Base-by-base conservation (phyloP, 805 yeast species). In the Wickerhamiella parazyma region DNA sequence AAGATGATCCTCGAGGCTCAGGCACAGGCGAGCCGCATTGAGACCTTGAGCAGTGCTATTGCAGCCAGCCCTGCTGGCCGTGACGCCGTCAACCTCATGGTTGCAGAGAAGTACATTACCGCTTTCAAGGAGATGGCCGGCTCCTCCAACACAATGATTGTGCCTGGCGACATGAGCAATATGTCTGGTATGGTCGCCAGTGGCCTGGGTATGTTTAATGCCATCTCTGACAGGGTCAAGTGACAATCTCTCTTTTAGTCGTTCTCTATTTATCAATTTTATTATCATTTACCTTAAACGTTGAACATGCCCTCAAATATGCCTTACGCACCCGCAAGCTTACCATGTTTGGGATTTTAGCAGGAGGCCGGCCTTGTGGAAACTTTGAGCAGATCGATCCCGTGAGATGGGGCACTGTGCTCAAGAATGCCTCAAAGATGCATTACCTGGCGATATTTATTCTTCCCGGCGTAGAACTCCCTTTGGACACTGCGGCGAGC, bases 401-500 rank as follows among this genome's bases (percentile, higher is more conserved):
- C 7, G 69, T 72, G 47, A 80, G 82, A 53, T 83, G 74, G 55
- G 78, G 80, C 3, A 68, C 81, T 38, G 69, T 64, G 28, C 73
- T 82, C 21, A 70, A 71, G 42, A 74, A 76, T 51, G 82, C 85
- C 0, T 65, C 79, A 6, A 71, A 69, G 37, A 69, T 80, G 35
- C 80, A 86, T 36, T 94, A 85, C 58, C 69, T 91, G 33, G 81
- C 94, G 0, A 66, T 91, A 3, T 91, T 91, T 58, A 64, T 87
- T 39, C 69, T 91, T 1, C 98, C 99, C 0, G 83, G 84, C 49
- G 73, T 81, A 3, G 76, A 73, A 33, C 46, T 67, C 2, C 95
- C 87, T 44, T 72, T 74, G 1, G 72, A 72, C 38, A 80, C 68
- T 52, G 76, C 89, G 1, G 97, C 96, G 0, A 69, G 89, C 34